Base-by-base conservation (phyloP, 352 stramenopile genomes). In the Phytophthora kernoviae region DNA sequence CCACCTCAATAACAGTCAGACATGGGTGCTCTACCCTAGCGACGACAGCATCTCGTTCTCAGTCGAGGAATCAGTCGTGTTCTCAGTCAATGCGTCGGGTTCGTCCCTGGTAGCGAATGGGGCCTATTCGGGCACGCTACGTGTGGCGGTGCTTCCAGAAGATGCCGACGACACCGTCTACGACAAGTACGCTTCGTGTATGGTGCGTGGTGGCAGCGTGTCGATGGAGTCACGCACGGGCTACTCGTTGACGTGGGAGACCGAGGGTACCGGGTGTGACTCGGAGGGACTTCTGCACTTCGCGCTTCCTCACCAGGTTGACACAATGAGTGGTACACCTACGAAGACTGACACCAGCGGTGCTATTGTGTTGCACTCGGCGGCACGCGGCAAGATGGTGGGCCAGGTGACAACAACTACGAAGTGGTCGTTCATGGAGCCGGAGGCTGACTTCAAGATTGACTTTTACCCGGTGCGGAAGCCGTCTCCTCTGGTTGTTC, bases 1-100 rank as follows among this genome's bases (percentile, higher is more conserved):
- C 11, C 49, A 84, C 39, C 58, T 91, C 27, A 73, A 74, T 62
- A 93, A 90, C 65, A 82, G 68, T 14, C 80, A 90, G 57, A 88
- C 69, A 27, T 93, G 84, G 84, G 77, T 93, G n/a, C 46, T 93
- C 30, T 93, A 87, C 52, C 54, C 79, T 1, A 84, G 69, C 27
- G 65, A 75, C 40, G 62, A 69, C 20, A 73, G 46, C 24, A 57
- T 70, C 4, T 77, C 58, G 4, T 74, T 88, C 37, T 74, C 57
- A n/a, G 50, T 82, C 26, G 72, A 86, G 41, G 33, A 69, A 4
- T 61, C 53, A 34, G 62, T 71, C 22, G 40, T 57, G 14, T 70
- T 75, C 44, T 82, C 63, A 1, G 52, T 79, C 15, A 78, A 88
- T 24, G 53, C 49, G 4, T 56, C 68, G 5, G 58, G 58, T 4